A percentile compares a stretch with the other conserved stretches of the same genome.
phyloP scores from a whole-genome alignment of 805 yeast species.

The Ogataea polymorpha region DNA sequence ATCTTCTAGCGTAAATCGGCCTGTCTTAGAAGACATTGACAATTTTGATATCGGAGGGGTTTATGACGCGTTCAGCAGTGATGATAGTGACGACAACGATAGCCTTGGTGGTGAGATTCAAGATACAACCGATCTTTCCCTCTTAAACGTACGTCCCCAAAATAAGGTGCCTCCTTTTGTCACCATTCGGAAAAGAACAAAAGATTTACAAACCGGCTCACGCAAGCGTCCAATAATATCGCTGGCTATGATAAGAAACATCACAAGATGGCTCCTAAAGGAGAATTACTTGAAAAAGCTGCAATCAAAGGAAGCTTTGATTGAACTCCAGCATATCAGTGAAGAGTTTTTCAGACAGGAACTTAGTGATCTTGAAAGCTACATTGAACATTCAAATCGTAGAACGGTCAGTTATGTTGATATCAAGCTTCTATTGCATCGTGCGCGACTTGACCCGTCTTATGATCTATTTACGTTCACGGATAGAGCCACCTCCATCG shows the following conservation, averaged over 20 bases:
- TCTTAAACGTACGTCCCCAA: slow-evolving; percentile 8
- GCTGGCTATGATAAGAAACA: slow-evolving; percentile 12
- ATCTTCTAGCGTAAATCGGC: slow-evolving; percentile 1
- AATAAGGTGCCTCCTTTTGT: slow-evolving; percentile 14
- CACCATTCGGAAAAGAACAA: slow-evolving; percentile 13
- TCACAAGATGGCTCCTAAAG: slow-evolving; percentile 19
- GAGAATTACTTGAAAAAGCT: slow-evolving; percentile 15
- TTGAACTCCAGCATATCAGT: slow-evolving; percentile 33
- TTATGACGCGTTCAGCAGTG: background rate
- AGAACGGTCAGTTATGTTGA: slow-evolving; percentile 33
- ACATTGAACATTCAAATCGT: slow-evolving; percentile 33
- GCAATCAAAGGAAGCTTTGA: slow-evolving; percentile 22
- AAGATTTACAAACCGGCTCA: background rate
- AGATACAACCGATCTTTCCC: slow-evolving; percentile 20
- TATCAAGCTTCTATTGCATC: slow-evolving; percentile 32
- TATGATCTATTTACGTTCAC: slow-evolving; percentile 15
- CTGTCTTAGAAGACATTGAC: slow-evolving; percentile 10
- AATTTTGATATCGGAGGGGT: slow-evolving; percentile 4
- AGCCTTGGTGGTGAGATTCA: background rate
- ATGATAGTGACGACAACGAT: background rate
- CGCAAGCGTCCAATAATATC: slow-evolving; percentile 10
- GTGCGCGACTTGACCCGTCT: slow-evolving; percentile 23
- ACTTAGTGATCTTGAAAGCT: slow-evolving; percentile 33
- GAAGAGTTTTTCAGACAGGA: slow-evolving; percentile 36
- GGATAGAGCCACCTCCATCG: slow-evolving; percentile 6